Evolutionary conservation across 2,329 filamentous ascomycete genomes (phyloP).

Genomic region (Helicocarpus griseus): DNA sequence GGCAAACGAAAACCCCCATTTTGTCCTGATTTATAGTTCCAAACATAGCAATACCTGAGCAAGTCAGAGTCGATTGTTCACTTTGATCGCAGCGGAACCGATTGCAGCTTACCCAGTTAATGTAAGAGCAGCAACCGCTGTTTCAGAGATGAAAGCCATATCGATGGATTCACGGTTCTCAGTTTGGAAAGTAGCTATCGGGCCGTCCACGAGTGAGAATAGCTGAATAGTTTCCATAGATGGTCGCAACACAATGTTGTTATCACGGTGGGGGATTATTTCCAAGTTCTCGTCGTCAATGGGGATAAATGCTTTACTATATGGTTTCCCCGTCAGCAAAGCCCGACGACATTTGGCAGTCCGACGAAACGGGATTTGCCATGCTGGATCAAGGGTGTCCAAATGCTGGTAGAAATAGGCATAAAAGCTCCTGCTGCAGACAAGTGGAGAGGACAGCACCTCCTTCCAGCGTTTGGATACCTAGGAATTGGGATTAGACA

Average conservation of each 20-base stretch:
- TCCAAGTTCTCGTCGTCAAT: not conserved
- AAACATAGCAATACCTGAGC: slow-evolving; percentile 25
- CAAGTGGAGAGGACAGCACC: slow-evolving; percentile 19
- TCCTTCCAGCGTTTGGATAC: slow-evolving; percentile 26
- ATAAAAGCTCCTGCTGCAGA: slow-evolving; percentile 14
- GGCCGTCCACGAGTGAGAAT: not conserved
- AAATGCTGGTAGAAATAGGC: slow-evolving; percentile 7
- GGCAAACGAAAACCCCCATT: slow-evolving; percentile 20
- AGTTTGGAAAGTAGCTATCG: slow-evolving; percentile 11
- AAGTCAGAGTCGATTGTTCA: too few relatives aligned
- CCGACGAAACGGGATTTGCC: slow-evolving; percentile 7
- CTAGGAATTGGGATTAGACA: slow-evolving; percentile 10
- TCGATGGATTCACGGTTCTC: slow-evolving; percentile 15
- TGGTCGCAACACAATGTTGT: not conserved
- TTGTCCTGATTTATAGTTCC: slow-evolving; percentile 17
- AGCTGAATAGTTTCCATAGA: not conserved
- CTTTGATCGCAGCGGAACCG: too few relatives aligned
- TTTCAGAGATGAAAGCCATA: slow-evolving; percentile 15
- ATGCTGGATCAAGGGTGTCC: not conserved
- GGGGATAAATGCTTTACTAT: slow-evolving; percentile 5
- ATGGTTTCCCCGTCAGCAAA: slow-evolving; percentile 18
- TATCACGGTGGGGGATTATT: not conserved
- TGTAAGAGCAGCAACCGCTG: slow-evolving; percentile 15
- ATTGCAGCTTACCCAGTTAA: slow-evolving; percentile 15
- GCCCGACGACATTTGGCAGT: slow-evolving; percentile 17